Conservation (phyloP, 129 eudicot genomes). For the Chrysanthemum seticuspe region DNA sequence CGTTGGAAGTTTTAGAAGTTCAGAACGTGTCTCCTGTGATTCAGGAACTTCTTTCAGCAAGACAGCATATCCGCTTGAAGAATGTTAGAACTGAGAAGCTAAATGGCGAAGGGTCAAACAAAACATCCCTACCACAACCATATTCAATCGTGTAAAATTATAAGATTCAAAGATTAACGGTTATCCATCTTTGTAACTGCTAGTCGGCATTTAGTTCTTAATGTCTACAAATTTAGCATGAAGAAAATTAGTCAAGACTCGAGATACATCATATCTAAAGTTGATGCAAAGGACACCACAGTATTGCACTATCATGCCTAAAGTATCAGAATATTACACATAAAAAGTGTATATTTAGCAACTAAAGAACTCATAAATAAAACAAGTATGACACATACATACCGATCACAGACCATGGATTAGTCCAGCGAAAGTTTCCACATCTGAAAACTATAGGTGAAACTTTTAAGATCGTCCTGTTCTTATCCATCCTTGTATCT, state of each 20-base stretch:
- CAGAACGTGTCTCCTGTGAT: neutral
- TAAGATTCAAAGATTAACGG: neutral
- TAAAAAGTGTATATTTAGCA: neutral
- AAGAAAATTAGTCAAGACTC: neutral
- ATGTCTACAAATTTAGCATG: neutral
- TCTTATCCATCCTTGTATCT: slow-evolving; percentile 29
- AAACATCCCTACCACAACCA: neutral
- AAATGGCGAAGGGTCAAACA: neutral
- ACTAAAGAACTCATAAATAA: too few species aligned
- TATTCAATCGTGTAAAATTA: neutral
- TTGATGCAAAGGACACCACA: neutral
- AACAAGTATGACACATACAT: neutral
- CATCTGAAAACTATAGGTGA: neutral
- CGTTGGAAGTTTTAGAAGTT: neutral
- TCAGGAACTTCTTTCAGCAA: neutral
- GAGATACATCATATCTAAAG: neutral
- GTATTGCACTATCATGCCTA: neutral
- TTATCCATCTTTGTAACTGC: neutral
- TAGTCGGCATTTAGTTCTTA: too few species aligned
- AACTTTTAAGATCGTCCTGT: slow-evolving; percentile 15
- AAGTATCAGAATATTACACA: neutral
- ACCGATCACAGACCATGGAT: neutral
- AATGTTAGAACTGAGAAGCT: neutral
- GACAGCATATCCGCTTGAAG: neutral
- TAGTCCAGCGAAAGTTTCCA: neutral